A percentile compares a stretch with the other conserved stretches of the same genome.
phyloP scores from a whole-genome alignment of 345 rosid genomes.

The Citrus glauca region DNA sequence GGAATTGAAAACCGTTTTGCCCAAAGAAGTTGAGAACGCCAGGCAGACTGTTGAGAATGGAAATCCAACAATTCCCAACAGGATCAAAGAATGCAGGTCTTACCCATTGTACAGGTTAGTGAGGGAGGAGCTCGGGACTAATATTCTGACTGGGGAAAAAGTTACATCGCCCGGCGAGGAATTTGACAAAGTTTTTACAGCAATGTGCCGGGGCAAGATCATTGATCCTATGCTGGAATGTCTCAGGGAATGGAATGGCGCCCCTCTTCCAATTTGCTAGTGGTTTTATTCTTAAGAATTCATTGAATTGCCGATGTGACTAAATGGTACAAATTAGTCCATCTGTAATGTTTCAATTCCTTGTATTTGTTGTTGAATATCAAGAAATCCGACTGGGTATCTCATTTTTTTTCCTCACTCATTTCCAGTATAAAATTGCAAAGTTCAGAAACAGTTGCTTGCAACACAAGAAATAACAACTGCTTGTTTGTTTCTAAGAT shows the following conservation, averaged over 20 bases:
- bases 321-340: too few species aligned
- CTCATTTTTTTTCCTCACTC: too few species aligned
- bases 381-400: too few species aligned
- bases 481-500: too few species aligned
- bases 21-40: conserved; percentile 60
- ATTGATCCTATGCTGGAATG: conserved; percentile 65
- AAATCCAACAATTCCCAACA: conserved; percentile 40
- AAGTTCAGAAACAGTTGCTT: too few species aligned
- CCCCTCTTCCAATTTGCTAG: conserved; percentile 44
- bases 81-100: conserved; percentile 69
- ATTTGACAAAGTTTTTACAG: conserved; percentile 67
- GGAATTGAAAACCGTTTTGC: conserved; percentile 50
- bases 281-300: not conserved
- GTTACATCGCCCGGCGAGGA: conserved; percentile 67
- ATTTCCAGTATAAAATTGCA: too few species aligned
- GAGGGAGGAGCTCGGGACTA: conserved; percentile 54
- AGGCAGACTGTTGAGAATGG: conserved; percentile 47
- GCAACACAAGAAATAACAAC: too few species aligned
- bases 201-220: conserved; percentile 62
- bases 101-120: conserved; percentile 69
- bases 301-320: too few species aligned
- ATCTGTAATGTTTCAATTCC: too few species aligned
- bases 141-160: conserved; percentile 54
- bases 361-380: too few species aligned
- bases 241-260: conserved; percentile 67